These are phyloP conservation scores for Curvularia hawaiiensis DNA, from an alignment of 2,329 filamentous ascomycete genomes.

Conservation along the genomic window DNA sequence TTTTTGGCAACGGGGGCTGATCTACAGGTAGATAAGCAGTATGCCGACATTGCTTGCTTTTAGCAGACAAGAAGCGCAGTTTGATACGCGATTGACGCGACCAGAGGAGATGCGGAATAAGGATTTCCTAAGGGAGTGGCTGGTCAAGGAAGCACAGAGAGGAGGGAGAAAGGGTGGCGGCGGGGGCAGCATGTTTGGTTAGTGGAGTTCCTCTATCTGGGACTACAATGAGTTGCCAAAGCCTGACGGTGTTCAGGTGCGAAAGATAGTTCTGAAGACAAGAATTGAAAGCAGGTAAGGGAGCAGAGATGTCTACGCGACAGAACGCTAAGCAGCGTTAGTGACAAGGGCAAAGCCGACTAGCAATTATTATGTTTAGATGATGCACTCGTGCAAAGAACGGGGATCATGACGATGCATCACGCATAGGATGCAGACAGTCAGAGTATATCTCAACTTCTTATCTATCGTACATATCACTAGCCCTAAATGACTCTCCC, in stretches of 20 bases:
- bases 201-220: conserved; percentile 16
- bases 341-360: background rate
- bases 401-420: background rate
- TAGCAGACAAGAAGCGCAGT: conserved; percentile 55
- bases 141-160: conserved; percentile 54
- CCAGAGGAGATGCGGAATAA: conserved; percentile 54
- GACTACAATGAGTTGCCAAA: background rate
- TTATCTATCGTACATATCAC: background rate
- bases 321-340: background rate
- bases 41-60: conserved; percentile 58
- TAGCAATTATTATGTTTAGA: background rate
- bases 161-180: conserved; percentile 53
- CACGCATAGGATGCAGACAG: background rate
- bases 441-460: background rate
- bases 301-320: too few relatives aligned
- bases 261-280: background rate
- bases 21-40: conserved; percentile 31
- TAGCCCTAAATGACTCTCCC: background rate
- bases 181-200: conserved; percentile 50
- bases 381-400: background rate
- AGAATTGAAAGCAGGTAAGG: background rate
- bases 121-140: conserved; percentile 53
- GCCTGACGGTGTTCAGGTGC: conserved; percentile 11
- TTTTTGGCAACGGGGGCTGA: background rate
- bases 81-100: conserved; percentile 52